Percentiles rank a stretch among this genome's conserved stretches.
Evolutionary conservation across 2,329 filamentous ascomycete genomes (phyloP).

Genomic region (Aspergillus pseudotamarii): DNA sequence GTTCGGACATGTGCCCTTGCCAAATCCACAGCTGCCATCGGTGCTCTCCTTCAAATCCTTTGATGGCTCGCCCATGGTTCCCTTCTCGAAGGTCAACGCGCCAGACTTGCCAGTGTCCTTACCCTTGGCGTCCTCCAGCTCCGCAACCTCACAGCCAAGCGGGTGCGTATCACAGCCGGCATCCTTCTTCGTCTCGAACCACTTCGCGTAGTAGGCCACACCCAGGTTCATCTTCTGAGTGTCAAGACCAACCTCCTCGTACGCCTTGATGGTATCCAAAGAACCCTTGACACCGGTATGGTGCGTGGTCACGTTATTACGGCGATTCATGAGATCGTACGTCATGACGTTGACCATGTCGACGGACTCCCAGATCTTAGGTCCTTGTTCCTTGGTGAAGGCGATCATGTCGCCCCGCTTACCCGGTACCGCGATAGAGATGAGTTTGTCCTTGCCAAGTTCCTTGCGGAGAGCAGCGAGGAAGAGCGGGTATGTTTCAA

Average conservation of each 20-base stretch:
- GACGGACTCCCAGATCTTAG: constrained; percentile 61
- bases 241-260: constrained; percentile 60
- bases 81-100: constrained; percentile 52
- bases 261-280: constrained; percentile 58
- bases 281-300: constrained; percentile 65
- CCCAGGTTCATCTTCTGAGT: constrained; percentile 64
- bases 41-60: constrained; percentile 27
- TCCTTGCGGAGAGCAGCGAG: constrained; percentile 60
- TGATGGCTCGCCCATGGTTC: constrained; percentile 28
- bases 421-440: constrained; percentile 70
- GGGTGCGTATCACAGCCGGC: constrained; percentile 51
- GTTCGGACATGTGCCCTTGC: constrained; percentile 32
- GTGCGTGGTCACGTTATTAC: constrained; percentile 65
- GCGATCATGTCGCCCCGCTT: constrained; percentile 67
- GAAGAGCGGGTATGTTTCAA: constrained; percentile 64
- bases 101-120: constrained; percentile 59
- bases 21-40: constrained; percentile 39
- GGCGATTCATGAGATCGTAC: constrained; percentile 72
- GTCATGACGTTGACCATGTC: constrained; percentile 73
- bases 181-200: constrained; percentile 59
- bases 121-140: constrained; percentile 63
- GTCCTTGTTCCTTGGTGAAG: constrained; percentile 60
- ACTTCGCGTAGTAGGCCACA: constrained; percentile 71
- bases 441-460: constrained; percentile 60
- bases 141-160: constrained; percentile 61